Base-by-base conservation (phyloP, 768 basidiomycete species). In the Ephemerocybe angulata region DNA sequence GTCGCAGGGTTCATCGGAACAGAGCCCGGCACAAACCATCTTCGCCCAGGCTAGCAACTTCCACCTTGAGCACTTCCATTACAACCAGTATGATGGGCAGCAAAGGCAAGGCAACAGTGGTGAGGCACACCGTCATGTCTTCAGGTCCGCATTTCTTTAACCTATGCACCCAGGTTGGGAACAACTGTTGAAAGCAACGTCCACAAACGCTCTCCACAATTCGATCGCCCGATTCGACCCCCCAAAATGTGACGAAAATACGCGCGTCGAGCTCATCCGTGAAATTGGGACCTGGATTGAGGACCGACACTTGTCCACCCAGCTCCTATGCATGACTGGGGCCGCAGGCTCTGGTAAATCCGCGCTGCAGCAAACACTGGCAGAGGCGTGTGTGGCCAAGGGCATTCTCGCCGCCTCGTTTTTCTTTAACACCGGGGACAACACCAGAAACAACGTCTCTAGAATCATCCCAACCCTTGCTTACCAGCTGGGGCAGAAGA, bases 381-480 rank as follows among this genome's bases (percentile, higher is more conserved):
- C 53, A 7, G 55, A 59, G 50, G 1, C 12, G 2, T 54, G 46
- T 25, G 46, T 49, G 25, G 30, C 35, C 13, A 22, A 50, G 37
- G 24, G 31, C 12, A 31, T 41, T 15, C 47, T 59, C 25, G 58
- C 42, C 8, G 55, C 53, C 3, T 31, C 49, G n/a, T 58, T 55
- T 41, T 60, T 59, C 54, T 54, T 62, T 49, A 44, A 40, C 8
- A 49, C 50, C 4, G 24, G 30, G 15, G 50, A 52, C 24, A 13
- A 22, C 6, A 41, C 51, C 7, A 30, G 50, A 10, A 58, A 60
- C 38, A 49, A 57, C 19, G 50, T 53, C 3, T 38, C 29, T 10
- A 33, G 31, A 22, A 21, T 59, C 17, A 33, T 62, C 19, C 42
- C 52, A 22, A 58, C 58, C 17, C 41, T 62, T 31, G 47, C 54